These are phyloP conservation scores for Aspergillus unguis DNA, from an alignment of 2,329 filamentous ascomycete genomes.

Conservation along the genomic window DNA sequence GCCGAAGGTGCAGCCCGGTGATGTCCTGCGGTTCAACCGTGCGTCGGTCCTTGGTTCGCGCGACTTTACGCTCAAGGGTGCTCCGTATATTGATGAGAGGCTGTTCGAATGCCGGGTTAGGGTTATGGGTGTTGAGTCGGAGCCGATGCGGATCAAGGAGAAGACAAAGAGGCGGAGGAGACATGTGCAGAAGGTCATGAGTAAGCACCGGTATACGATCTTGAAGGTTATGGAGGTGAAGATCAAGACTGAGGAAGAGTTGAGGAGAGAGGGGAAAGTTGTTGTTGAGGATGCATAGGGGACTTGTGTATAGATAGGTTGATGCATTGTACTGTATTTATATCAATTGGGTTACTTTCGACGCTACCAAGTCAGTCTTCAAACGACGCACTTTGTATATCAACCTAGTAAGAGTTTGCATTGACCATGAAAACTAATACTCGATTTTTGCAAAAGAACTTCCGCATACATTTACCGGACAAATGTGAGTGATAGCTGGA, in stretches of 20 bases:
- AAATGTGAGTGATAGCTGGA: too few species aligned
- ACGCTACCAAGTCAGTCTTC: neutral
- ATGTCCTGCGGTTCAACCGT: conserved; percentile 82
- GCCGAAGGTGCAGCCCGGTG: conserved; percentile 72
- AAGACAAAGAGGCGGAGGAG: conserved; percentile 75
- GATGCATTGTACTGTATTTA: conserved; percentile 8
- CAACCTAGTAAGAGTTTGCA: neutral
- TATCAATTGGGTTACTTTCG: conserved; percentile 2
- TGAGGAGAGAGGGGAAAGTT: conserved; percentile 43
- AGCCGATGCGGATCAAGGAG: conserved; percentile 71
- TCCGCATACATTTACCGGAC: too few species aligned
- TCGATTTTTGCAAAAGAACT: too few species aligned
- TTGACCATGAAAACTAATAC: neutral
- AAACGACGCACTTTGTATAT: too few species aligned
- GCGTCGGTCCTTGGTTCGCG: conserved; percentile 78
- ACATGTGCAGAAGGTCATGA: conserved; percentile 69
- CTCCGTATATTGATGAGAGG: conserved; percentile 76
- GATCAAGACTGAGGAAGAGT: conserved; percentile 58
- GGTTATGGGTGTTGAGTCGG: conserved; percentile 79
- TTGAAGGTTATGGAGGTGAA: conserved; percentile 78
- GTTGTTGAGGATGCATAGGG: conserved; percentile 30
- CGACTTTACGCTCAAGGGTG: conserved; percentile 83
- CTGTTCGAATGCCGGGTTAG: conserved; percentile 81
- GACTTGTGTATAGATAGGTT: conserved; percentile 6
- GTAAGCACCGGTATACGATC: conserved; percentile 88